Percentiles rank a stretch among this genome's conserved stretches.
Evolutionary conservation across 2,329 filamentous ascomycete genomes (phyloP).

Genomic region (Diaporthe citriasiana): DNA sequence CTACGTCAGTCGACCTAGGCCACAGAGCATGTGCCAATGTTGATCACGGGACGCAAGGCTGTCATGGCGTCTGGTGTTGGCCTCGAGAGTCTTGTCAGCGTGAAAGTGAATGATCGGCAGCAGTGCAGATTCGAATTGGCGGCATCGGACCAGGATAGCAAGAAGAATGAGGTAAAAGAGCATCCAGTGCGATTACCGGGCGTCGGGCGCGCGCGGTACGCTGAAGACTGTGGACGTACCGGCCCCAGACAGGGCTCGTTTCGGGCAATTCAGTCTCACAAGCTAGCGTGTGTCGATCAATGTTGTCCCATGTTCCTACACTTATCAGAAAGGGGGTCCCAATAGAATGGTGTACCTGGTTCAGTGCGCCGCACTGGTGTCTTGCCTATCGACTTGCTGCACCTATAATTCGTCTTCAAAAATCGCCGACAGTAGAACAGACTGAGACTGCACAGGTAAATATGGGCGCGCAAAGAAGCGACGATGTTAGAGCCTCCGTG

Average conservation of each 20-base stretch:
- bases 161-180: not conserved
- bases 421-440: not conserved
- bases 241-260: not conserved
- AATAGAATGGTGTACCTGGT: not conserved
- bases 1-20: constrained; percentile 1
- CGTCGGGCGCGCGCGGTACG: not conserved
- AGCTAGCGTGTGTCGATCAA: not conserved
- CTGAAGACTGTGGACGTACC: not conserved
- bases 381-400: not conserved
- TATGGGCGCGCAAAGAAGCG: no score
- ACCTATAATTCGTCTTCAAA: not conserved
- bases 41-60: constrained; percentile 20
- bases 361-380: not conserved
- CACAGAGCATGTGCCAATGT: constrained; percentile 12
- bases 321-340: not conserved
- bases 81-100: not conserved
- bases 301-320: not conserved
- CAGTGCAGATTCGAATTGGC: not conserved
- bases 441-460: not conserved
- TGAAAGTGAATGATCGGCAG: not conserved
- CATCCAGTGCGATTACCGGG: not conserved
- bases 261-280: not conserved
- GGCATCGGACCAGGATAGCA: not conserved
- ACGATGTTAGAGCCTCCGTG: not conserved
- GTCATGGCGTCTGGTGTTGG: constrained; percentile 16